These are phyloP conservation scores for Ceratocystis huliohia DNA, from an alignment of 2,329 filamentous ascomycete genomes.

Conservation along the genomic window DNA sequence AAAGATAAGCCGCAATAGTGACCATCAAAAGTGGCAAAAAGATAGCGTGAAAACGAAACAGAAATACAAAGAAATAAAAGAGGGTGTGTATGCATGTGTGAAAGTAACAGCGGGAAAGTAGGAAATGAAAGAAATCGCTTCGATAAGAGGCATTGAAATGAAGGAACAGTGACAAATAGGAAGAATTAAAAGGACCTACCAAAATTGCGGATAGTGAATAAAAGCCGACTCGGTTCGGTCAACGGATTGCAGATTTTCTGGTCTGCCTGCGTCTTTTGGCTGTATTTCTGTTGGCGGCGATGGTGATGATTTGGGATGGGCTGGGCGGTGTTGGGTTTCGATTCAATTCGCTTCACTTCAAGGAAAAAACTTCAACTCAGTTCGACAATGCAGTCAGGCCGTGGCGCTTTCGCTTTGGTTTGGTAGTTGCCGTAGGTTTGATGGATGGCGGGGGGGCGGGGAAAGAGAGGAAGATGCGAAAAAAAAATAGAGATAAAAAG, in stretches of 20 bases:
- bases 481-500: conserved; percentile 5
- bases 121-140: background rate
- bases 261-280: background rate
- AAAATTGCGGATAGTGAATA: background rate
- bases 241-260: background rate
- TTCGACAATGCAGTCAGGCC: conserved; percentile 10
- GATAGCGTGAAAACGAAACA: background rate
- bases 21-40: conserved; percentile 5
- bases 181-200: background rate
- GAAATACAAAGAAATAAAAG: background rate
- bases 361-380: background rate
- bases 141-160: conserved; percentile 6
- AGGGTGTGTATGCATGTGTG: background rate
- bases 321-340: conserved; percentile 6
- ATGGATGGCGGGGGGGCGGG: conserved; percentile 2
- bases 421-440: background rate
- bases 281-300: background rate
- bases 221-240: background rate
- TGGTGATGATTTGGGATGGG: background rate
- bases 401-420: background rate
- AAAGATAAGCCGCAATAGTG: conserved; percentile 8
- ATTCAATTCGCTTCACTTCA: conserved; percentile 1
- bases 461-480: background rate
- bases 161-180: background rate
- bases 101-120: background rate